Evolutionary conservation across 1,139 yeast genomes (phyloP).

Genomic region (Magnusiomyces sp.): DNA sequence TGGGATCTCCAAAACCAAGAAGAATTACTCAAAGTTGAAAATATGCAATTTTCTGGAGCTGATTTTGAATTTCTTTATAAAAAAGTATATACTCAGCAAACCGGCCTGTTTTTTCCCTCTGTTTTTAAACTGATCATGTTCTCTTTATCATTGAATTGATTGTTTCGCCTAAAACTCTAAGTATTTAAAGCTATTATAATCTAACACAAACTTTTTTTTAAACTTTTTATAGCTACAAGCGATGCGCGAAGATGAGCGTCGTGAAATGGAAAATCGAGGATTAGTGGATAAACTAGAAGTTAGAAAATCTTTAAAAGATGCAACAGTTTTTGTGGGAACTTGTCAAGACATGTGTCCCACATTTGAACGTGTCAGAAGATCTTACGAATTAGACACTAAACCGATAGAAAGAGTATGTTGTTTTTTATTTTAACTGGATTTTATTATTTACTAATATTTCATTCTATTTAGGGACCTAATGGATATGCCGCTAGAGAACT

Average conservation of each 20-base stretch:
- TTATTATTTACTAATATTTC: background rate
- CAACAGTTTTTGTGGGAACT: constrained; percentile 78
- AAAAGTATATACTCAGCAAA: constrained; percentile 3
- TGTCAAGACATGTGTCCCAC: constrained; percentile 94
- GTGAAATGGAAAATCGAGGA: constrained; percentile 71
- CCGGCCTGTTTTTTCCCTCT: background rate
- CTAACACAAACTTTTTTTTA: background rate
- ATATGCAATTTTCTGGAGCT: constrained; percentile 23
- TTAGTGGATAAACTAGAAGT: constrained; percentile 84
- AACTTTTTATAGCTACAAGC: constrained; percentile 39
- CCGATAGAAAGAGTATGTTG: constrained; percentile 56
- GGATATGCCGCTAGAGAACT: constrained; percentile 52
- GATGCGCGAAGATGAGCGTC: constrained; percentile 70
- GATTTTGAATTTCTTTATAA: constrained; percentile 49
- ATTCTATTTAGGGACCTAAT: constrained; percentile 26
- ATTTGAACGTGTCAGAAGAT: constrained; percentile 83
- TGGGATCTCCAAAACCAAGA: constrained; percentile 56
- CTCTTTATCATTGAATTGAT: background rate
- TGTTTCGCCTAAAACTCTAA: background rate
- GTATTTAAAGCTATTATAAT: background rate
- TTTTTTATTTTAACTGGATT: background rate
- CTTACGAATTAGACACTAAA: constrained; percentile 80
- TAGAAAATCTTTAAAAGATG: constrained; percentile 75
- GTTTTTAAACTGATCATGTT: constrained; percentile 1
- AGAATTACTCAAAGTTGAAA: constrained; percentile 39